A percentile compares a stretch with the other conserved stretches of the same genome.
Conservation (phyloP, 768 basidiomycete species). For the Suillus lakei region DNA sequence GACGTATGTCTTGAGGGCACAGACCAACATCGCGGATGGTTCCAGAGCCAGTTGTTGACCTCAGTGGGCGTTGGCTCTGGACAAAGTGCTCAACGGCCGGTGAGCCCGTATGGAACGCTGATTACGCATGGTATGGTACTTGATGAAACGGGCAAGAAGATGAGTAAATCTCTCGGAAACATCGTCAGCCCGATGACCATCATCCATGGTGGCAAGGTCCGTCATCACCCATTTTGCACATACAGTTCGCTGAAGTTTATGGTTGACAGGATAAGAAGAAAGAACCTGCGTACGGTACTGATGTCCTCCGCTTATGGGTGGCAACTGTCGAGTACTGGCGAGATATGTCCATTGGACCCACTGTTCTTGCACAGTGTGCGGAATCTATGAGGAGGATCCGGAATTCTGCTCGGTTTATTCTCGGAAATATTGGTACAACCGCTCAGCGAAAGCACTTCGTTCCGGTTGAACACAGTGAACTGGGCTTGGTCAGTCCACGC, state of each 20-base stretch:
- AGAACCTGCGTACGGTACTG: slow-evolving; percentile 83
- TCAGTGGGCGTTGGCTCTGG: slow-evolving; percentile 51
- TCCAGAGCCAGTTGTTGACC: slow-evolving; percentile 93
- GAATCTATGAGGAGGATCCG: slow-evolving; percentile 84
- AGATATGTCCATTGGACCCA: slow-evolving; percentile 86
- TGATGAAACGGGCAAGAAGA: slow-evolving; percentile 86
- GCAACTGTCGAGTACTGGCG: slow-evolving; percentile 89
- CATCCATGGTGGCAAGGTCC: slow-evolving; percentile 76
- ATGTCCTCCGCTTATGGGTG: slow-evolving; percentile 88
- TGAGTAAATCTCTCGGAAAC: slow-evolving; percentile 98
- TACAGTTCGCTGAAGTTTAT: slow-evolving; percentile 7
- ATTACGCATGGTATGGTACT: slow-evolving; percentile 98
- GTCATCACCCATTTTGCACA: slow-evolving; percentile 22
- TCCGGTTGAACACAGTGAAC: slow-evolving; percentile 39
- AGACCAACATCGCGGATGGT: slow-evolving; percentile 99
- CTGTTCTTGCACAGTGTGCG: slow-evolving; percentile 71
- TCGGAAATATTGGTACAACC: slow-evolving; percentile 69
- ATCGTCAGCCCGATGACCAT: slow-evolving; percentile 84
- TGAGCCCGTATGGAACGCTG: slow-evolving; percentile 71
- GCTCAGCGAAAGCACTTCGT: slow-evolving; percentile 9
- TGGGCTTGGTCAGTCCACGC: slow-evolving; percentile 63
- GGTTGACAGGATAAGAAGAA: slow-evolving; percentile 61
- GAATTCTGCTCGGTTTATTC: slow-evolving; percentile 84
- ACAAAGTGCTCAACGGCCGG: slow-evolving; percentile 19
- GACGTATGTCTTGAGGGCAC: slow-evolving; percentile 95